Percentiles rank a stretch among this genome's conserved stretches.
Conservation (phyloP, 352 stramenopile species). For the Phytophthora macrochlamydospora region DNA sequence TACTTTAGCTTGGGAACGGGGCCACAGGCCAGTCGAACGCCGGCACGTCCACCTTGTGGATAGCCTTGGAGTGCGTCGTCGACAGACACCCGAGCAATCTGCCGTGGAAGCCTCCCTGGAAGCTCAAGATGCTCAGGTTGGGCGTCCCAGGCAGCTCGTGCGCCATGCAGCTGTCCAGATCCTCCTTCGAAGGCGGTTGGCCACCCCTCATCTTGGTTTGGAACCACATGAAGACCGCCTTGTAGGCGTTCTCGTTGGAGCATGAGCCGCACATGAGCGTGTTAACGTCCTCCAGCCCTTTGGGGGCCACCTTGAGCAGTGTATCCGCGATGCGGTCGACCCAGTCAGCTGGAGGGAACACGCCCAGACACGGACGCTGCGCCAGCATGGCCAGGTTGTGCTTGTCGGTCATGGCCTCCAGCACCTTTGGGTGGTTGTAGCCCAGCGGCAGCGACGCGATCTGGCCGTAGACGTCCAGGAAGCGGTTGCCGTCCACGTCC, state of each 20-base stretch:
- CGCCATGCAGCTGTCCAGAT: slow-evolving; percentile 75
- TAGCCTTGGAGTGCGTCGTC: slow-evolving; percentile 85
- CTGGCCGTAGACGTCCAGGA: slow-evolving; percentile 84
- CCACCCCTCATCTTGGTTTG: slow-evolving; percentile 74
- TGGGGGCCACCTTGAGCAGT: slow-evolving; percentile 59
- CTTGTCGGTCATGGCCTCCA: slow-evolving; percentile 63
- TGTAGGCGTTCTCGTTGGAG: slow-evolving; percentile 89
- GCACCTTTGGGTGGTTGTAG: slow-evolving; percentile 86
- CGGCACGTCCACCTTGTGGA: slow-evolving; percentile 88
- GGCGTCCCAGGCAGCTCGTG: slow-evolving; percentile 73
- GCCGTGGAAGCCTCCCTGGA: slow-evolving; percentile 83
- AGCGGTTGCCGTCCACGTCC: slow-evolving; percentile 86
- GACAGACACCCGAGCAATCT: slow-evolving; percentile 81
- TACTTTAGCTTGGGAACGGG: slow-evolving; percentile 72
- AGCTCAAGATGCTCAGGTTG: slow-evolving; percentile 81
- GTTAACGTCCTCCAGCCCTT: slow-evolving; percentile 70
- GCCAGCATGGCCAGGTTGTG: slow-evolving; percentile 71
- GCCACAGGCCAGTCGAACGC: slow-evolving; percentile 84
- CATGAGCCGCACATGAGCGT: slow-evolving; percentile 90
- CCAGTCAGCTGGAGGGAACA: slow-evolving; percentile 82
- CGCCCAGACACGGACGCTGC: slow-evolving; percentile 74
- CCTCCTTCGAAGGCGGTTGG: slow-evolving; percentile 53
- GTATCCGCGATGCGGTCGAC: slow-evolving; percentile 69
- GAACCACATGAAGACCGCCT: slow-evolving; percentile 90
- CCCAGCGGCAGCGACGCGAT: slow-evolving; percentile 84